A percentile compares a stretch with the other conserved stretches of the same genome.
phyloP scores from a whole-genome alignment of 2,329 filamentous ascomycete genomes.

The Colletotrichum ledebouriae region DNA sequence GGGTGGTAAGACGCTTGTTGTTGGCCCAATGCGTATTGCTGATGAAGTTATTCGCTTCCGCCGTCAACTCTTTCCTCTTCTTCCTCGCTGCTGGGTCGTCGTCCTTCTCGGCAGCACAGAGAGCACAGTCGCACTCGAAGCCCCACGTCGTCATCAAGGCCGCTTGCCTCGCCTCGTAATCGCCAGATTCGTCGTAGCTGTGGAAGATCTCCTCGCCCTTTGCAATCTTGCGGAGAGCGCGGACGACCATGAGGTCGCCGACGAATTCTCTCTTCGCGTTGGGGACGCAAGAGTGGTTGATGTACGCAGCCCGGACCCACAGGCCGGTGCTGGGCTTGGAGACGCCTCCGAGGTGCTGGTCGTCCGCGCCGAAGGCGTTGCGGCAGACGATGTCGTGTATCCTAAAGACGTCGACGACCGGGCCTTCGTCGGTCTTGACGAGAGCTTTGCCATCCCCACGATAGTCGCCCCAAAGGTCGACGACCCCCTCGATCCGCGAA shows the following conservation, averaged over 20 bases:
- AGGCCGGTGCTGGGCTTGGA: slow-evolving; percentile 54
- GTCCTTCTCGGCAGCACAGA: slow-evolving; percentile 51
- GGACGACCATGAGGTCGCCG: slow-evolving; percentile 57
- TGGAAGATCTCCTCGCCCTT: slow-evolving; percentile 53
- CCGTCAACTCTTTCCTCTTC: slow-evolving; percentile 43
- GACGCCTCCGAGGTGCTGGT: slow-evolving; percentile 46
- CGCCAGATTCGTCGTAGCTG: slow-evolving; percentile 49
- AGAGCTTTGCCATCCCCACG: slow-evolving; percentile 42
- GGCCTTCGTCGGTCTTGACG: slow-evolving; percentile 44
- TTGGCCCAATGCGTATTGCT: slow-evolving; percentile 18
- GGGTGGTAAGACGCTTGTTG: slow-evolving; percentile 43
- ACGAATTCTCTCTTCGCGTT: slow-evolving; percentile 54
- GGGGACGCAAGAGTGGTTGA: slow-evolving; percentile 58
- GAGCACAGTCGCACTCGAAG: slow-evolving; percentile 53
- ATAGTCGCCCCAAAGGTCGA: slow-evolving; percentile 49
- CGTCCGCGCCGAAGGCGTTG: slow-evolving; percentile 51
- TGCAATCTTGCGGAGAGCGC: slow-evolving; percentile 50
- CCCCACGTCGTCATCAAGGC: slow-evolving; percentile 51
- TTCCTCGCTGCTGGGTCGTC: slow-evolving; percentile 43
- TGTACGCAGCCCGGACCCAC: slow-evolving; percentile 55
- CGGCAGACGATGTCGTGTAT: slow-evolving; percentile 51
- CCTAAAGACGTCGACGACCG: slow-evolving; percentile 50
- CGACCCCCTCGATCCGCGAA: slow-evolving; percentile 43
- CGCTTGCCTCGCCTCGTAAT: slow-evolving; percentile 45
- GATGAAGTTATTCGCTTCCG: slow-evolving; percentile 45